Evolutionary conservation across 768 basidiomycete genomes (phyloP), one percentile per base, ranked within the genome.

Genomic region (Mycena filopes): DNA sequence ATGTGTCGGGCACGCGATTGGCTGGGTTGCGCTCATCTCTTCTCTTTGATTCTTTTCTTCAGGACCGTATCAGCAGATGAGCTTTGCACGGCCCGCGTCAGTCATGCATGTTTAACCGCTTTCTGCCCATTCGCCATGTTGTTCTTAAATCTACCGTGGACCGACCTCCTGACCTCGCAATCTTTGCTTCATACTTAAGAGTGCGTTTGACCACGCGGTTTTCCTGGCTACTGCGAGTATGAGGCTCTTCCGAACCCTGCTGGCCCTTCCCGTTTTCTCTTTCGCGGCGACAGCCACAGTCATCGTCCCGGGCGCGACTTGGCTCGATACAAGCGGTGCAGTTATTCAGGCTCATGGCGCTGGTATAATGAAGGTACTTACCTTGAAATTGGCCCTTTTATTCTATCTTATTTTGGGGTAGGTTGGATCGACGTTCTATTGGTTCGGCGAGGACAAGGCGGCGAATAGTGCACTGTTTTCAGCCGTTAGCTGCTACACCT

Each of bases 361-460:
- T 11, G 87, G 87, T 1, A 79, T 89, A 54, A 57, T 89, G 25
- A 87, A 86, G 77, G 87, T 86, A 55, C 5, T 42, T 36, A 8
- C 36, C 20, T 40, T 18, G 36, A n/a, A n/a, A n/a, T n/a, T n/a
- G n/a, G n/a, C n/a, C n/a, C n/a, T n/a, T n/a, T n/a, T n/a, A n/a
- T n/a, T n/a, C n/a, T n/a, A n/a, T n/a, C n/a, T n/a, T n/a, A n/a
- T n/a, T n/a, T n/a, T n/a, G n/a, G n/a, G n/a, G n/a, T n/a, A 86
- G 85, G 84, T 86, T 61, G 84, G 79, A 26, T 82, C 82, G 13
- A 85, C 83, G 2, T 88, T 78, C 72, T 88, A 88, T 70, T 88
- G 87, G 88, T 81, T 82, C 58, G 88, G 87, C 13, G 87, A 88
- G 75, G 87, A 89, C 78, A 89, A 89, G 70, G 73, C 83, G 6